Evolutionary conservation across 2,329 filamentous ascomycete species (phyloP).

Genomic region (Botrytis paeoniae): DNA sequence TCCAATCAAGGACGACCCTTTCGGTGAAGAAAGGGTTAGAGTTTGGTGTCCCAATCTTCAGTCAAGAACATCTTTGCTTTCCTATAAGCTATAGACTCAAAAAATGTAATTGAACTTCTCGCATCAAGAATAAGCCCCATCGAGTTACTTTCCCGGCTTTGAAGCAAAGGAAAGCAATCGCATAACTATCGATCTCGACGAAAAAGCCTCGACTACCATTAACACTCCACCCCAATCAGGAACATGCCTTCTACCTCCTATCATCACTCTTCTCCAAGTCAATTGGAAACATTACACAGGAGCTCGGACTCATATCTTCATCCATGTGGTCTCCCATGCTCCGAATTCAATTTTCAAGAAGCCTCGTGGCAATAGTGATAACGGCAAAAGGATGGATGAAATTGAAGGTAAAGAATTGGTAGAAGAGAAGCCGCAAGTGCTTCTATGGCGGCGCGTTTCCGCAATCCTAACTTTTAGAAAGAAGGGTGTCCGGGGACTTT

Average conservation of each 20-base stretch:
- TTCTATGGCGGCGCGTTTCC: constrained; percentile 99
- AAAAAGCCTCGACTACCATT: constrained; percentile 61
- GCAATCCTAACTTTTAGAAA: constrained; percentile 51
- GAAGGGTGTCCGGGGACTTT: constrained; percentile 98
- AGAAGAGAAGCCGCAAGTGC: constrained; percentile 83
- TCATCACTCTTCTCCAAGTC: constrained; percentile 27
- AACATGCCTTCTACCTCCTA: constrained; percentile 43
- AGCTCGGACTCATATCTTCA: constrained; percentile 87
- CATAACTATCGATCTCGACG: constrained; percentile 98
- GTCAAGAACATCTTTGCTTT: constrained; percentile 44
- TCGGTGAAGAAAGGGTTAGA: constrained; percentile 38
- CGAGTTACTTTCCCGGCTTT: constrained; percentile 74
- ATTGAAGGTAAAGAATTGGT: constrained; percentile 49
- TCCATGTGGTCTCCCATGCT: constrained; percentile 56
- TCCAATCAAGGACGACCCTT: constrained; percentile 35
- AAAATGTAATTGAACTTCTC: constrained; percentile 64
- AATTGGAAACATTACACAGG: constrained; percentile 39
- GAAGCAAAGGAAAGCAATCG: constrained; percentile 69
- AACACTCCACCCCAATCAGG: constrained; percentile 44
- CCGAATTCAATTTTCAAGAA: constrained; percentile 16
- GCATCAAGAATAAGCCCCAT: constrained; percentile 99
- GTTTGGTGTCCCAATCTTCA: constrained; percentile 27
- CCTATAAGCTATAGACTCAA: constrained; percentile 52
- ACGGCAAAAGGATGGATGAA: constrained; percentile 39
- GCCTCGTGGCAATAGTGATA: constrained; percentile 36